Evolutionary conservation across 345 rosid species (phyloP).

Genomic region (Boechera divaricarpa): DNA sequence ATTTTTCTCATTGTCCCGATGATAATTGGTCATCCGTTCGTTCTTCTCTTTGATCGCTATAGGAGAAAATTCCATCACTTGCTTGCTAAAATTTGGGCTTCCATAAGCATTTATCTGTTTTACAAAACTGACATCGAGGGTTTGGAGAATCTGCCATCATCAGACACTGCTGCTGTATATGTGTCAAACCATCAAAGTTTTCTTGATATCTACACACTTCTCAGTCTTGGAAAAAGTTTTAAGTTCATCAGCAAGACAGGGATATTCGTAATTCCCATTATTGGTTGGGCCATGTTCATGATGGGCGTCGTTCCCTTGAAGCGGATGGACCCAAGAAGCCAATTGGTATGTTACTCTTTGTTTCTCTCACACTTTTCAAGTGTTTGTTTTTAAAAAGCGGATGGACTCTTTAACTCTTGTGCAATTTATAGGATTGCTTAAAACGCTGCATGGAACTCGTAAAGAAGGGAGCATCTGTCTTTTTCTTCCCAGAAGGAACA

Average conservation of each 20-base stretch:
- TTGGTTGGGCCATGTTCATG: constrained; percentile 97
- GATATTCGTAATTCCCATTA: constrained; percentile 73
- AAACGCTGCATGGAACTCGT: constrained; percentile 81
- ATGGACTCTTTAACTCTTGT: constrained; percentile 21
- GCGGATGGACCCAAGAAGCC: constrained; percentile 93
- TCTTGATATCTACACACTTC: constrained; percentile 84
- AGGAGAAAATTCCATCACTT: constrained; percentile 74
- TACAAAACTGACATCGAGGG: constrained; percentile 66
- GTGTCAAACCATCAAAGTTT: constrained; percentile 97
- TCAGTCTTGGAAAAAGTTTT: constrained; percentile 77
- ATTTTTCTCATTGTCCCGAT: constrained; percentile 64
- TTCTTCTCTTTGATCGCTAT: constrained; percentile 72
- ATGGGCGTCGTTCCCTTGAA: constrained; percentile 85
- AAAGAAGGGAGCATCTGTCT: constrained; percentile 83
- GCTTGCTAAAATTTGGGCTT: constrained; percentile 82
- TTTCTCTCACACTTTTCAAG: constrained; percentile 1
- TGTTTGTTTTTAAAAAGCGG: neutral
- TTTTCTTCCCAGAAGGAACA: constrained; percentile 95
- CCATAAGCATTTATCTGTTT: constrained; percentile 58
- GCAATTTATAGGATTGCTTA: constrained; percentile 69
- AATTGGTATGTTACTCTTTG: constrained; percentile 58
- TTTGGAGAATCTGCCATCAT: constrained; percentile 77
- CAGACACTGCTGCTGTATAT: constrained; percentile 80
- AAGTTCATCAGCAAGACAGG: constrained; percentile 92
- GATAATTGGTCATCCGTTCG: constrained; percentile 77